Evolutionary conservation across 805 yeast genomes (phyloP).

Genomic region (Candida oleophila): DNA sequence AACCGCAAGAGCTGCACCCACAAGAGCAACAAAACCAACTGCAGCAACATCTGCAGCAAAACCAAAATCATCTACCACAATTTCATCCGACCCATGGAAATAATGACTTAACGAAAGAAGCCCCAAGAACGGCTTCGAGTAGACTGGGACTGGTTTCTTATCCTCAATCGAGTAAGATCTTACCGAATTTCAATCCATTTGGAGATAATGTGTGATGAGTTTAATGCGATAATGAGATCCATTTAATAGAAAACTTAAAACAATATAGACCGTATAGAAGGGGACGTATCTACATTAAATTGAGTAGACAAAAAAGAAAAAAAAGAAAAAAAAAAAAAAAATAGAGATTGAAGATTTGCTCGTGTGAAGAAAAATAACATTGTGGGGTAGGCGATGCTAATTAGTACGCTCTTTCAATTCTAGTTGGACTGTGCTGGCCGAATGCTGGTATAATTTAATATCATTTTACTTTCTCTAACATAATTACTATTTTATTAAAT

Average conservation of each 20-base stretch:
- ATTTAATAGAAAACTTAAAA: background rate
- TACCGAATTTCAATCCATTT: conserved; percentile 27
- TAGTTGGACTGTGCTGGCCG: background rate
- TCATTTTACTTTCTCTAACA: too few relatives aligned
- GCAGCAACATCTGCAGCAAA: background rate
- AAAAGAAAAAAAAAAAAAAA: too few relatives aligned
- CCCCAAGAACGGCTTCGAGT: background rate
- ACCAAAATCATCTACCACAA: background rate
- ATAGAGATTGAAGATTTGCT: too few relatives aligned
- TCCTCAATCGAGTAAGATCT: conserved; percentile 11
- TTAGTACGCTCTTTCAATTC: background rate
- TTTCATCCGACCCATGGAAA: background rate
- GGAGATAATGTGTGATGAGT: conserved; percentile 14
- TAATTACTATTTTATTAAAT: too few relatives aligned
- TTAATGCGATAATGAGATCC: too few relatives aligned
- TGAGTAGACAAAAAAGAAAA: too few relatives aligned
- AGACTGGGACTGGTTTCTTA: conserved; percentile 1
- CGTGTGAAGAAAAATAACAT: background rate
- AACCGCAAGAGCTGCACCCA: background rate
- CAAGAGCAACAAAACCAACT: background rate
- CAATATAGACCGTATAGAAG: background rate
- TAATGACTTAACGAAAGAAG: background rate
- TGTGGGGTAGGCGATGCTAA: background rate
- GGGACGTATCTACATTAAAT: background rate
- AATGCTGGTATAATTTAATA: background rate